These are phyloP conservation scores for Fusarium graminum DNA, from an alignment of 2,329 filamentous ascomycete genomes.

Conservation along the genomic window DNA sequence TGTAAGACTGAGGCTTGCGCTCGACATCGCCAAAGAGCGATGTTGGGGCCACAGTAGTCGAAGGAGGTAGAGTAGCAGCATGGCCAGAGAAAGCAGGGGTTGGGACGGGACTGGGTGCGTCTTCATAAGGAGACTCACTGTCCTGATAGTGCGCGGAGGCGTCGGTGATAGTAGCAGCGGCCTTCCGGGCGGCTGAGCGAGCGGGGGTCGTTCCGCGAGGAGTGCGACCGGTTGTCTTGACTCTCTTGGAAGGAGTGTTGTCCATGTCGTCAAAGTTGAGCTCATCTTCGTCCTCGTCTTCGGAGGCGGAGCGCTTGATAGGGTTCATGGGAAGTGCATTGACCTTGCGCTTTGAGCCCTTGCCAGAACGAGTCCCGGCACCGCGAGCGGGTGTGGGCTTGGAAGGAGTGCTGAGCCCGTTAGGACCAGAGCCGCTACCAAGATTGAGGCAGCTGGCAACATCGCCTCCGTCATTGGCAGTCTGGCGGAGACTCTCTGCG, in stretches of 20 bases:
- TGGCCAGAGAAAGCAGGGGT: constrained; percentile 5
- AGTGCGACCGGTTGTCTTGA: constrained; percentile 43
- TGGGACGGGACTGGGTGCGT: constrained; percentile 27
- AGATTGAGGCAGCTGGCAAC: constrained; percentile 58
- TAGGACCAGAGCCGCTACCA: constrained; percentile 41
- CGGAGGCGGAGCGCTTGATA: constrained; percentile 49
- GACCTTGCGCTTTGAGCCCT: constrained; percentile 48
- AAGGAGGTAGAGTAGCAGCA: background rate
- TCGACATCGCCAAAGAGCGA: constrained; percentile 47
- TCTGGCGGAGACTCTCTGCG: constrained; percentile 62
- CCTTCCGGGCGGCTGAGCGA: constrained; percentile 52
- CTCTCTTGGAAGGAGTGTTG: constrained; percentile 56
- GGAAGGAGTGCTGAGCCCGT: constrained; percentile 50
- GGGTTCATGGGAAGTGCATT: constrained; percentile 19
- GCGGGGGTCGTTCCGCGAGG: constrained; percentile 47
- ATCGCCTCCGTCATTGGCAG: constrained; percentile 60
- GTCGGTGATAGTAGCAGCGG: constrained; percentile 53
- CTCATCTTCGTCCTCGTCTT: constrained; percentile 49
- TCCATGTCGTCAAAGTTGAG: constrained; percentile 52
- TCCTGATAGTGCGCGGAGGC: constrained; percentile 47
- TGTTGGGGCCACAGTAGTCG: constrained; percentile 10
- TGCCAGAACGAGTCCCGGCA: constrained; percentile 45
- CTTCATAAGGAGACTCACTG: constrained; percentile 49
- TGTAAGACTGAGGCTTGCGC: constrained; percentile 20
- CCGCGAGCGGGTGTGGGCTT: constrained; percentile 45